Percentiles rank a stretch among this genome's conserved stretches.
Evolutionary conservation across 208 protist genomes (phyloP).

Genomic region (Trypanosoma grayi): DNA sequence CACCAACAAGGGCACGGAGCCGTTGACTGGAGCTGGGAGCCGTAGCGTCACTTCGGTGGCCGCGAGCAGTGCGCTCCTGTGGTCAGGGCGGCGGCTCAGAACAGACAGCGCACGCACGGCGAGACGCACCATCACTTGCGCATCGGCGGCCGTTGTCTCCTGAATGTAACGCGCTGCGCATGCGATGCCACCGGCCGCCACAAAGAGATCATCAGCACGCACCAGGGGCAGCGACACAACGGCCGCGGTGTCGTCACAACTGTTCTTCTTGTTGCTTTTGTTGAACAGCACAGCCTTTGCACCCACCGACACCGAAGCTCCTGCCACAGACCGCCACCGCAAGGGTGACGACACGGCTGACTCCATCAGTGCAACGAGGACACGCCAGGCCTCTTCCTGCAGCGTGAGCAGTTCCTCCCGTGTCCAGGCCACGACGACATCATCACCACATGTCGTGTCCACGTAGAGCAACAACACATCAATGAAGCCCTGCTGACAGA

Average conservation of each 20-base stretch:
- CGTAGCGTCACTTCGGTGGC: neutral
- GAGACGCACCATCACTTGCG: conserved; percentile 42
- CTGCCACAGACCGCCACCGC: neutral
- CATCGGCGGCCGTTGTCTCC: conserved; percentile 23
- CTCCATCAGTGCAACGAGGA: conserved; percentile 60
- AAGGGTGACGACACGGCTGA: neutral
- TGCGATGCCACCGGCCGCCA: conserved; percentile 45
- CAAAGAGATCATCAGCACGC: conserved; percentile 49
- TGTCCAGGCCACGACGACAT: conserved; percentile 59
- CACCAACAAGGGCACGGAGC: conserved; percentile 10
- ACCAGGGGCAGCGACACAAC: conserved; percentile 1
- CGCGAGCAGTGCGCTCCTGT: conserved; percentile 3
- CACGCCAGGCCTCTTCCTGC: conserved; percentile 65
- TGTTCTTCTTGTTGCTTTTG: neutral
- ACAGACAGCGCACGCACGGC: conserved; percentile 43
- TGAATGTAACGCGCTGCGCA: conserved; percentile 51
- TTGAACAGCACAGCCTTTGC: neutral
- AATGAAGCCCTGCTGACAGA: conserved; percentile 56
- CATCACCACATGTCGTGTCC: conserved; percentile 43
- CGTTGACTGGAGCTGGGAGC: neutral
- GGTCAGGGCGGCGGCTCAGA: conserved; percentile 8
- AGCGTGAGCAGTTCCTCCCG: conserved; percentile 64
- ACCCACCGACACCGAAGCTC: neutral
- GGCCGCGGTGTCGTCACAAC: no score
- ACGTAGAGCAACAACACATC: conserved; percentile 72